Conservation (phyloP, 2,329 filamentous ascomycete species). For the Ambrosiella xylebori region DNA sequence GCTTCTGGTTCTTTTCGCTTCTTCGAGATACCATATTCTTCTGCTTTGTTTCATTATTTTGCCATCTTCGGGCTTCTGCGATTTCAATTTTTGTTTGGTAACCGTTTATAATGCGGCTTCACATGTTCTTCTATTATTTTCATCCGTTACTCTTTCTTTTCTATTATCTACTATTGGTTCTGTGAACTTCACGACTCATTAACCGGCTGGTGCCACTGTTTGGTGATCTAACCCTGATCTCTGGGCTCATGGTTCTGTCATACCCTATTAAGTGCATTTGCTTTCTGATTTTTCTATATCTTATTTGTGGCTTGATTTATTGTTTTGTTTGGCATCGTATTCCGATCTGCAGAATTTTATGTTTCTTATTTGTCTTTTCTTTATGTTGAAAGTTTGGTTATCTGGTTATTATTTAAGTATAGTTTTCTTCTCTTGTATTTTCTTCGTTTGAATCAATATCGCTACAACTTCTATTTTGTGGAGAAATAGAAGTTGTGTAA, state of each 20-base stretch:
- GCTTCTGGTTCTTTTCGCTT: background rate
- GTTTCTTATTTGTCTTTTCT: background rate
- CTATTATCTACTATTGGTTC: too few species aligned
- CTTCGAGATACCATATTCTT: background rate
- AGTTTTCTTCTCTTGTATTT: background rate
- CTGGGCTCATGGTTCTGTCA: background rate
- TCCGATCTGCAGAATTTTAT: background rate
- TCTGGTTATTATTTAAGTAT: background rate
- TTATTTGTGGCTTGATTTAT: background rate
- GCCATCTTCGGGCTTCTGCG: too few species aligned
- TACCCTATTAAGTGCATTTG: background rate
- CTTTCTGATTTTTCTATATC: background rate
- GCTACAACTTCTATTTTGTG: background rate
- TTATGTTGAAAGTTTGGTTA: background rate
- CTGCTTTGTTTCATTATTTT: background rate
- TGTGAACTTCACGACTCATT: too few species aligned
- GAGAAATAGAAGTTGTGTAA: background rate
- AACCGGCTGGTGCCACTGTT: too few species aligned
- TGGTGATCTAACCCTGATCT: too few species aligned
- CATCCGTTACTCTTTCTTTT: too few species aligned
- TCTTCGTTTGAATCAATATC: background rate
- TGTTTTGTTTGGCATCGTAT: conserved; percentile 1
- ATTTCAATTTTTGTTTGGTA: too few species aligned
- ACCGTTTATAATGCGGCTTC: too few species aligned
- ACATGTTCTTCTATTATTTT: too few species aligned